phyloP scores from a whole-genome alignment of 2,329 filamentous ascomycete genomes.

The Colletotrichum lupini region DNA sequence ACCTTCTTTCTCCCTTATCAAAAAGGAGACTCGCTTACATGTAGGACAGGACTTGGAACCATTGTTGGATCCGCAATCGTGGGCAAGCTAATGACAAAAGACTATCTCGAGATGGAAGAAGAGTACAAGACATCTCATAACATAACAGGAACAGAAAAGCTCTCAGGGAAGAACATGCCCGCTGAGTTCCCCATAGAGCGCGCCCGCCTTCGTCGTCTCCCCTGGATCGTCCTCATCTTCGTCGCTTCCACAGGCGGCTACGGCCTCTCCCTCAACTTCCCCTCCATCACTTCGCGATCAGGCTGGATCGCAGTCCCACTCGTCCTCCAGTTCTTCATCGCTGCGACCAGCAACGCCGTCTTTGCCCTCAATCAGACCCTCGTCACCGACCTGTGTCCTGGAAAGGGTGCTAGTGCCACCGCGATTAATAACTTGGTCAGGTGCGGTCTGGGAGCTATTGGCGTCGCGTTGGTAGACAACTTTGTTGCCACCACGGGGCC shows the following conservation, averaged over 20 bases:
- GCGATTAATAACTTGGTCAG: conserved; percentile 46
- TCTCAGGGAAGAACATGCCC: conserved; percentile 42
- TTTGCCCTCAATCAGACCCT: conserved; percentile 49
- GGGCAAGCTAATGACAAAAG: conserved; percentile 54
- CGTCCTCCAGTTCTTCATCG: conserved; percentile 47
- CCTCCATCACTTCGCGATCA: conserved; percentile 15
- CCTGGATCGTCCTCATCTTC: conserved; percentile 46
- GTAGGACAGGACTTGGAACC: conserved; percentile 46
- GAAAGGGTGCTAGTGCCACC: conserved; percentile 44
- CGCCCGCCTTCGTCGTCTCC: conserved; percentile 51
- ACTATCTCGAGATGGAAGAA: conserved; percentile 34
- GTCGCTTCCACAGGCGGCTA: conserved; percentile 50
- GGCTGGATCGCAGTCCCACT: conserved; percentile 43
- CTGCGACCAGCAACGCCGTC: conserved; percentile 48
- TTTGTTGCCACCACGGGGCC: conserved; percentile 7
- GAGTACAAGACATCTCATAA: conserved; percentile 39
- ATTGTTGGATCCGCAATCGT: conserved; percentile 53
- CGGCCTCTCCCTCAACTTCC: conserved; percentile 44
- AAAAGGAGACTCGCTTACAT: neutral
- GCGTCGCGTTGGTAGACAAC: conserved; percentile 6
- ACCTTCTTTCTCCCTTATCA: neutral
- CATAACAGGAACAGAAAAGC: conserved; percentile 37
- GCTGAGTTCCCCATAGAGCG: conserved; percentile 56
- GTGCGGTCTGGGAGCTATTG: conserved; percentile 19
- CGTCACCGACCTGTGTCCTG: conserved; percentile 46